Evolutionary conservation across 805 yeast species (phyloP), one percentile per base, ranked within the genome.

Genomic region (Spathaspora passalidarum): DNA sequence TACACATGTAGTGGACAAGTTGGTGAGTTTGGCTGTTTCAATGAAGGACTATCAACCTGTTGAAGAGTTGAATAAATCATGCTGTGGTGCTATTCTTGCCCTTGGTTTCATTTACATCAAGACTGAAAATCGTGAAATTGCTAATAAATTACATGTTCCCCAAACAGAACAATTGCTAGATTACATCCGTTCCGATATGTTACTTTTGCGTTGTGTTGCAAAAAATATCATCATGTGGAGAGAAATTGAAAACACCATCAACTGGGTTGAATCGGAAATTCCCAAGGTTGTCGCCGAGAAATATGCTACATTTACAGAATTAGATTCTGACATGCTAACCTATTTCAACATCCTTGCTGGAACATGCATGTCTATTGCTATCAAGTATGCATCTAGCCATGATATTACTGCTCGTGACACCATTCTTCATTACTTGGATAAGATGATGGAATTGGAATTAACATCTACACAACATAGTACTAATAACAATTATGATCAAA

Each of bases 31-130:
- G 46, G 88, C 89, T 0, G 69, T 75, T 1, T 72, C 82, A 5
- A 72, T 78, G 65, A 78, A 79, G 49, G 92, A 85, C 63, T 77
- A 77, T 18, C 88, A 83, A 55, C 76, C 82, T 2, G 67, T 71
- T 1, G 76, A 75, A 38, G 81, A 78, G 40, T 65, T 72, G 44
- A 89, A 84, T 54, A 81, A 81, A 53, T 77, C 88, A 0, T 71
- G 82, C 52, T 73, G 82, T 25, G 97, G 97, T 5, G 86, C 96
- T 0, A 68, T 88, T 0, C 61, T 88, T 38, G 95, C 97, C 0
- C 63, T 94, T 32, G 77, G 83, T 42, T 76, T 94, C 47, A 82
- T 88, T 35, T 89, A 80, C 59, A 62, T 90, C 68, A 84, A 79
- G 52, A 82, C 95, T 1, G 79, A 78, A 34, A 80, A 87, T 55